phyloP scores from a whole-genome alignment of 148 eudicot species.

The Pouteria glomerata region DNA sequence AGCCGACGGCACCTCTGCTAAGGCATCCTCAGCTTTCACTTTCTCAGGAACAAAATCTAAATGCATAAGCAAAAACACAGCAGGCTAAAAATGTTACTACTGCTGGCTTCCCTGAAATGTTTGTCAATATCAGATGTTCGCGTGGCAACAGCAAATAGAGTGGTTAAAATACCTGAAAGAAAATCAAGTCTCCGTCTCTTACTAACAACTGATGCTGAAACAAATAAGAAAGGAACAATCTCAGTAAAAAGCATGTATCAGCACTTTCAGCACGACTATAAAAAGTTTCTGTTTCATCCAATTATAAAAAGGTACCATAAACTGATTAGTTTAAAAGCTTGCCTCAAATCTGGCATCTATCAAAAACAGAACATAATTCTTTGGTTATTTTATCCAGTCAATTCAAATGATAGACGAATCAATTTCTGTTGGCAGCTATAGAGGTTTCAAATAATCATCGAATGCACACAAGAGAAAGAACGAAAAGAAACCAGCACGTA shows the following conservation, averaged over 20 bases:
- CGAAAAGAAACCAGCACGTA: not conserved
- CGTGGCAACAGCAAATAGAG: not conserved
- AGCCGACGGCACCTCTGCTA: slow-evolving; percentile 40
- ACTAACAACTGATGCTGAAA: slow-evolving; percentile 67
- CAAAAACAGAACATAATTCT: not conserved
- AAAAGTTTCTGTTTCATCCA: not conserved
- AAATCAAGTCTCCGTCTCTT: slow-evolving; percentile 60
- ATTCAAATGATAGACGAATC: not conserved
- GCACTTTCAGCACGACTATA: not conserved
- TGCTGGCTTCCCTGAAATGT: not conserved
- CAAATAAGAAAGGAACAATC: slow-evolving; percentile 15
- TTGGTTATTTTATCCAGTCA: not conserved
- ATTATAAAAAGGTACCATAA: not conserved
- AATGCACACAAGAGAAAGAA: not conserved
- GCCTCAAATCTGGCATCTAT: not conserved
- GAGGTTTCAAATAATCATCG: not conserved
- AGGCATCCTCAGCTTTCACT: slow-evolving; percentile 72
- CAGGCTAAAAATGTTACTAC: too few species aligned
- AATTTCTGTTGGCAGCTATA: not conserved
- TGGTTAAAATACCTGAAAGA: slow-evolving; percentile 59
- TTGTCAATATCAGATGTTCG: not conserved
- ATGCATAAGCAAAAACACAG: not conserved
- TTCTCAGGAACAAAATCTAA: slow-evolving; percentile 87
- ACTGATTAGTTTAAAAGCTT: not conserved
- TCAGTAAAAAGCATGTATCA: not conserved